phyloP scores from a whole-genome alignment of 2,329 filamentous ascomycete species.

The Monosporascus cannonballus region DNA sequence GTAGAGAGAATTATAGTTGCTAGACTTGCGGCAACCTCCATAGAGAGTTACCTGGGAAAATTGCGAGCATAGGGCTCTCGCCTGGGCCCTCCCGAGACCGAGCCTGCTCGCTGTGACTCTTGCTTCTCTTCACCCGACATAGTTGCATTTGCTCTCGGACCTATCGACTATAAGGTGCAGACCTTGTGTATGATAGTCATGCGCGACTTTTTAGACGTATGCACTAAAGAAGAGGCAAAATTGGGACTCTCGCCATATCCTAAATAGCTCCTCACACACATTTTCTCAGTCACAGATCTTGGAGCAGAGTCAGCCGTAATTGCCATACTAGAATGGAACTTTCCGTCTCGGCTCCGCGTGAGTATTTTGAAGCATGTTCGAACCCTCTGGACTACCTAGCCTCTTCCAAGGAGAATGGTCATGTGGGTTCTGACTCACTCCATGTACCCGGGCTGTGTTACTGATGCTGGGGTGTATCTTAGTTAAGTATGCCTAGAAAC shows the following conservation, averaged over 20 bases:
- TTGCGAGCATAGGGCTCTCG: neutral
- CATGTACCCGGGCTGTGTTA: too few relatives aligned
- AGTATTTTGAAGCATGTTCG: too few relatives aligned
- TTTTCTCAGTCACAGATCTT: neutral
- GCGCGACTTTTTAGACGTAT: too few relatives aligned
- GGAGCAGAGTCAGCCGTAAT: neutral
- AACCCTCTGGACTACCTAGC: too few relatives aligned
- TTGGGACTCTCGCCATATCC: neutral
- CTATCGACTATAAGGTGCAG: neutral
- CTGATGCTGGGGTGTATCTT: too few relatives aligned
- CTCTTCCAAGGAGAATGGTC: too few relatives aligned
- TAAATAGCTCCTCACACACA: neutral
- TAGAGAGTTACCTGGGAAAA: slow-evolving; percentile 12
- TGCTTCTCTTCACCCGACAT: slow-evolving; percentile 20
- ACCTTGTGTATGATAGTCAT: neutral
- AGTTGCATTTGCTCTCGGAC: neutral
- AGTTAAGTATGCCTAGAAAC: too few relatives aligned
- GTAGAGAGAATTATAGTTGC: slow-evolving; percentile 17
- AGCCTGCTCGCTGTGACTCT: neutral
- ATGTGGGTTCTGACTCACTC: too few relatives aligned
- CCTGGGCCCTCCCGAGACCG: neutral
- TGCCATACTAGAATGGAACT: neutral
- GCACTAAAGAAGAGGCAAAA: too few relatives aligned
- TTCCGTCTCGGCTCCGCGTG: too few relatives aligned
- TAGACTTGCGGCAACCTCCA: slow-evolving; percentile 11